A percentile compares a stretch with the other conserved stretches of the same genome.
These are phyloP conservation scores for Cryphonectria japonica DNA, from an alignment of 2,329 filamentous ascomycete genomes.

Conservation along the genomic window DNA sequence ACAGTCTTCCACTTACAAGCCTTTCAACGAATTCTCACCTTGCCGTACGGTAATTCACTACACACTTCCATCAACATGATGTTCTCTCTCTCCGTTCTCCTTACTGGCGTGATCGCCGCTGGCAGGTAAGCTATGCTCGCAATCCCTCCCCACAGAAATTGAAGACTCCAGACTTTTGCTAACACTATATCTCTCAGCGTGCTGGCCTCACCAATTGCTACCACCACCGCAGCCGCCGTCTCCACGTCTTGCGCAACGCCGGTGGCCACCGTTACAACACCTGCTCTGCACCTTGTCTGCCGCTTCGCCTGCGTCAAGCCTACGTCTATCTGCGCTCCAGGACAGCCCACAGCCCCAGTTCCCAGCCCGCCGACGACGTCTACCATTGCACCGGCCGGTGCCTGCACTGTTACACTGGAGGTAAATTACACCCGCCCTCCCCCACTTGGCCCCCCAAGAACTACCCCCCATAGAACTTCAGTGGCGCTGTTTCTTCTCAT, in stretches of 20 bases:
- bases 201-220: not conserved
- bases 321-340: not conserved
- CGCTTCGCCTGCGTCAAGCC: conserved; percentile 2
- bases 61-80: not conserved
- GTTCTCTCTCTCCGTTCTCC: not conserved
- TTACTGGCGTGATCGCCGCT: not conserved
- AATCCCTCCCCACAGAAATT: not conserved
- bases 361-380: not conserved
- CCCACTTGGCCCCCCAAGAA: not conserved
- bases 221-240: not conserved
- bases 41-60: not conserved
- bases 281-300: not conserved
- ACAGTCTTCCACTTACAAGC: not conserved
- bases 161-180: not conserved
- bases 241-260: conserved; percentile 16
- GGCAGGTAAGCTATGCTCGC: not conserved
- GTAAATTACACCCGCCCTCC: not conserved
- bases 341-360: conserved; percentile 19
- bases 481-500: not conserved
- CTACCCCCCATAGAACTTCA: too few species aligned
- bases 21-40: not conserved
- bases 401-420: conserved; percentile 14
- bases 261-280: conserved; percentile 3
- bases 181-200: not conserved
- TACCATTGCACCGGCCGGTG: not conserved